phyloP scores from a whole-genome alignment of 2,329 filamentous ascomycete genomes.

The Geosmithia flava region DNA sequence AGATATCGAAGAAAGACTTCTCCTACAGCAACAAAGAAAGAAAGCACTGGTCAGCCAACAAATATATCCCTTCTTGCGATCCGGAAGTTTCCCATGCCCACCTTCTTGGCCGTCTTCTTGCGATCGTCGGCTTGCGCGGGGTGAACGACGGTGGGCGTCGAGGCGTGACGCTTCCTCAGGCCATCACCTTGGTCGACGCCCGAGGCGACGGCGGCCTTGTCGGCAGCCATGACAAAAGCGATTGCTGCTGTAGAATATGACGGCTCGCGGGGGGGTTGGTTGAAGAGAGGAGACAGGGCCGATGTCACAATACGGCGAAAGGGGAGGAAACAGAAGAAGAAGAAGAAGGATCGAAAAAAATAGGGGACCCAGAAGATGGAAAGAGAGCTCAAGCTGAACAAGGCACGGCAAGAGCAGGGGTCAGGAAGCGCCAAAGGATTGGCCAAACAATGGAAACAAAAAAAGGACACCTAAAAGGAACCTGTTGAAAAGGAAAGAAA shows the following conservation, averaged over 20 bases:
- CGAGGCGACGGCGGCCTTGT: conserved; percentile 43
- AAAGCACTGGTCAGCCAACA: neutral
- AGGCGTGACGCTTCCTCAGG: conserved; percentile 40
- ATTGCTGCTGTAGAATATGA: neutral
- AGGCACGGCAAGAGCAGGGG: conserved; percentile 1
- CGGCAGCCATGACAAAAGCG: conserved; percentile 37
- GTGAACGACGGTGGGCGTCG: conserved; percentile 20
- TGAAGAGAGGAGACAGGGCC: neutral
- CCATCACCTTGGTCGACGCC: conserved; percentile 46
- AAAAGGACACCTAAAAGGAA: neutral
- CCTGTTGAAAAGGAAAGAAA: too few species aligned
- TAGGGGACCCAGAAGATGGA: conserved; percentile 1
- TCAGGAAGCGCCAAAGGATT: neutral
- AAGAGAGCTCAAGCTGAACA: neutral
- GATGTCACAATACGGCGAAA: neutral
- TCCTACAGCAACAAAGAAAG: conserved; percentile 19
- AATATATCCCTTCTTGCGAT: neutral
- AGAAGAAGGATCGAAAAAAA: conserved; percentile 2
- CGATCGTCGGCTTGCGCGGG: conserved; percentile 40
- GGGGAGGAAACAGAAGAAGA: neutral
- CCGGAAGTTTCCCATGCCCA: conserved; percentile 11
- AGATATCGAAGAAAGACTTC: conserved; percentile 46
- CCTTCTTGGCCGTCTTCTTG: conserved; percentile 47
- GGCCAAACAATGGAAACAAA: conserved; percentile 1
- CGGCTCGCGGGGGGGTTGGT: neutral